A percentile compares a stretch with the other conserved stretches of the same genome.
Evolutionary conservation across 768 basidiomycete species (phyloP).

Genomic region (Lactarius pseudohatsudake): DNA sequence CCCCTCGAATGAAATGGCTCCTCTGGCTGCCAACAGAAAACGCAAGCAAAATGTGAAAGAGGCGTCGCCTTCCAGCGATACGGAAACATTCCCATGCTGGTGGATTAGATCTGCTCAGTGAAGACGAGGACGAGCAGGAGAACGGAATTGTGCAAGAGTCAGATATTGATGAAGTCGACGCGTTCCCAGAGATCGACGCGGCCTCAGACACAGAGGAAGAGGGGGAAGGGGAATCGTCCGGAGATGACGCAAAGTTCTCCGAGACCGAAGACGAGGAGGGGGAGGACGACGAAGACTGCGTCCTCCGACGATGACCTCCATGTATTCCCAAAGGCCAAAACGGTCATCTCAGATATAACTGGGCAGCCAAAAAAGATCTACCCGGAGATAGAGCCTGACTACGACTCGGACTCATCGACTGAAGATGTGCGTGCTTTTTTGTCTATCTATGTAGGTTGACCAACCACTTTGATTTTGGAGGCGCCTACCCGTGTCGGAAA

Average conservation of each 20-base stretch:
- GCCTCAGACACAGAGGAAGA: conserved; percentile 47
- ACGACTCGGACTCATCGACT: conserved; percentile 88
- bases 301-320: conserved; percentile 50
- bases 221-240: conserved; percentile 61
- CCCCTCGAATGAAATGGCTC: conserved; percentile 35
- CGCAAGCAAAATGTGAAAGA: conserved; percentile 55
- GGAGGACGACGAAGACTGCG: conserved; percentile 36
- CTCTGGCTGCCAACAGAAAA: conserved; percentile 46
- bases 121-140: conserved; percentile 66
- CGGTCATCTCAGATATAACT: conserved; percentile 75
- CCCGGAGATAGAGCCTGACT: conserved; percentile 86
- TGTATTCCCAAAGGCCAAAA: conserved; percentile 62
- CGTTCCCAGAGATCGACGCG: conserved; percentile 58
- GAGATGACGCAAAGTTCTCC: conserved; percentile 39
- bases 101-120: conserved; percentile 69
- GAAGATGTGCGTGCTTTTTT: conserved; percentile 66
- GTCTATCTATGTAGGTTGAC: conserved; percentile 17
- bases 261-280: conserved; percentile 38
- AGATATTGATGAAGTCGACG: conserved; percentile 63
- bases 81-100: conserved; percentile 42
- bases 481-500: conserved; percentile 93
- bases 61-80: conserved; percentile 33
- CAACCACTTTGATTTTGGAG: conserved; percentile 43
- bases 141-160: conserved; percentile 38
- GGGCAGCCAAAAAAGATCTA: conserved; percentile 82